Conservation (phyloP, 805 yeast species). For the Metschnikowia lochheadii region DNA sequence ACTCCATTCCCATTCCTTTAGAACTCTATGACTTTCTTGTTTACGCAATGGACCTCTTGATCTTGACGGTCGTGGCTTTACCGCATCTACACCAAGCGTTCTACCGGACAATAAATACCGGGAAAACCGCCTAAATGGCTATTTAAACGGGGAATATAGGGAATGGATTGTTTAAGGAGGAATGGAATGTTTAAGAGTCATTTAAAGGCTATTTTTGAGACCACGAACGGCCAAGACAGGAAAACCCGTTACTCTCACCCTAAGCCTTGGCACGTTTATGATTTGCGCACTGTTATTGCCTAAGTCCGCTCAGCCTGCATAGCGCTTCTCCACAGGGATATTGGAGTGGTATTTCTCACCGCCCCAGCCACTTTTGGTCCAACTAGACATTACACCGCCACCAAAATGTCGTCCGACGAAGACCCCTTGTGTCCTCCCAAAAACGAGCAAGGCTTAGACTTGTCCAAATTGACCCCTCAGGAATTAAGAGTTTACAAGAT, state of each 20-base stretch:
- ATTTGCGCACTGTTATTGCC: slow-evolving; percentile 2
- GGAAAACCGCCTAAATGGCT: too few species aligned
- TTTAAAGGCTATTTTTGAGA: too few species aligned
- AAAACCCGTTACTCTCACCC: too few species aligned
- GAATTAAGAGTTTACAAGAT: slow-evolving; percentile 72
- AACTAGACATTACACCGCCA: background rate
- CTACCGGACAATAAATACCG: too few species aligned
- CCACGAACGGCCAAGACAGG: background rate
- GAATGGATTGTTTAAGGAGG: too few species aligned
- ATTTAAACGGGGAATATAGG: too few species aligned
- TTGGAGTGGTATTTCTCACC: slow-evolving; percentile 2
- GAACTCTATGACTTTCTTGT: slow-evolving; percentile 16
- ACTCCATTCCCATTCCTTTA: slow-evolving; percentile 16
- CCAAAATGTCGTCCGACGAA: slow-evolving; percentile 33
- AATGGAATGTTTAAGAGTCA: too few species aligned
- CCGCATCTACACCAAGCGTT: slow-evolving; percentile 1
- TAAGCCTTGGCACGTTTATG: background rate
- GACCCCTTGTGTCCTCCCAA: slow-evolving; percentile 50
- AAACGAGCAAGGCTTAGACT: slow-evolving; percentile 46
- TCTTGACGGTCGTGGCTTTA: slow-evolving; percentile 8
- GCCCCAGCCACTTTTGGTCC: background rate
- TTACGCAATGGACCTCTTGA: slow-evolving; percentile 13
- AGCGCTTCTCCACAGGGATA: slow-evolving; percentile 5
- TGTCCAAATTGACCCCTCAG: slow-evolving; percentile 64
- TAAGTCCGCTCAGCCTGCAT: slow-evolving; percentile 1